Evolutionary conservation across 345 rosid species (phyloP).

Genomic region (Linum lewisii): DNA sequence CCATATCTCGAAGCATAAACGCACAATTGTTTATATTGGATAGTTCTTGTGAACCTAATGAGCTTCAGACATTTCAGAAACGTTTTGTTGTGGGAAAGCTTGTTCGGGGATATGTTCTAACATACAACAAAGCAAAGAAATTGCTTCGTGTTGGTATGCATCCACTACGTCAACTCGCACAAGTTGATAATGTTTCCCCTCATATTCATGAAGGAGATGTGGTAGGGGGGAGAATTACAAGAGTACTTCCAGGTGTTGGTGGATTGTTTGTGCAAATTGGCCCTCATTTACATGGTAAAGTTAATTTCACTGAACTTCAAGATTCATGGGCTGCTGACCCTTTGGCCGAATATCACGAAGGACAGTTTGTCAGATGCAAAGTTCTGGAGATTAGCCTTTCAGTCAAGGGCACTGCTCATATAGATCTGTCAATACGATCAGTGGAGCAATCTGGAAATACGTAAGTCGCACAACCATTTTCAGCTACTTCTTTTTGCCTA

Average conservation of each 20-base stretch:
- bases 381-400: slow-evolving; percentile 69
- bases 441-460: slow-evolving; percentile 23
- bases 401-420: slow-evolving; percentile 47
- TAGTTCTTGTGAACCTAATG: slow-evolving; percentile 56
- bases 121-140: slow-evolving; percentile 52
- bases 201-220: slow-evolving; percentile 69
- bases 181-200: slow-evolving; percentile 24
- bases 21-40: slow-evolving; percentile 73
- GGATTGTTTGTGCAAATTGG: slow-evolving; percentile 87
- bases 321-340: slow-evolving; percentile 70
- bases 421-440: slow-evolving; percentile 67
- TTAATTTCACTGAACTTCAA: slow-evolving; percentile 74
- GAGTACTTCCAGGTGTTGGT: slow-evolving; percentile 62
- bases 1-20: slow-evolving; percentile 58
- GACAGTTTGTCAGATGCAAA: slow-evolving; percentile 87
- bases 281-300: slow-evolving; percentile 69
- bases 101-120: slow-evolving; percentile 56
- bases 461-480: slow-evolving; percentile 34
- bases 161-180: slow-evolving; percentile 27
- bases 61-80: slow-evolving; percentile 60
- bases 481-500: no score
- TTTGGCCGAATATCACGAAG: slow-evolving; percentile 55
- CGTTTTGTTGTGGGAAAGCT: slow-evolving; percentile 55
- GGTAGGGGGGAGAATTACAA: slow-evolving; percentile 78
- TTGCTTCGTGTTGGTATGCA: slow-evolving; percentile 53